Base-by-base conservation (phyloP, 768 basidiomycete genomes). In the Austroboletus eburneus region DNA sequence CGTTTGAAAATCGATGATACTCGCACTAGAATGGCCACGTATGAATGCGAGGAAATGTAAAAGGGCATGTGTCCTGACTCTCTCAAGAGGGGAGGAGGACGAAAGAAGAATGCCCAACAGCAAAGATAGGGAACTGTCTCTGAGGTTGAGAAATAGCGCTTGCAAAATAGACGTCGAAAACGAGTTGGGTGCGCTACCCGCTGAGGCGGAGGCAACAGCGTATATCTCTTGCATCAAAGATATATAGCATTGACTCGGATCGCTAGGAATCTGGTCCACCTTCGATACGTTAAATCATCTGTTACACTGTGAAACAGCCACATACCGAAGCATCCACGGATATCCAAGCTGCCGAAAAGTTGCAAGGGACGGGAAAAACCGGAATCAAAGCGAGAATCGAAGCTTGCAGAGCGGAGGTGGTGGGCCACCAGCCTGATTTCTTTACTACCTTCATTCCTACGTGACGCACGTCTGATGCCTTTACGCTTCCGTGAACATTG, bases 1-100 rank as follows among this genome's bases (percentile, higher is more conserved):
- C 0, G 80, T 83, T 63, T 93, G 87, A 65, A 94, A 90, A 63
- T 95, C 92, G 4, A 84, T 64, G 13, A 74, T 70, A 30, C 74
- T 71, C 34, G 73, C 67, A 38, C 76, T 69, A 2, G 71, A 58
- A 63, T 91, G 83, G 0, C 93, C 90, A 39, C 81, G 75, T 12
- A 98, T 64, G 65, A 94, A 94, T 1, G 91, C 89, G 3, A 77
- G 72, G 17, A 83, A 81, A 60, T 97, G 92, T 5, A 76, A 69
- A 9, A 97, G 69, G 0, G 91, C 83, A 2, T 81, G 72, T 3
- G 75, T 66, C 46, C 67, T 74, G 49, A 72, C 73, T 39, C 67
- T 54, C 18, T 65, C 58, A 9, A 59, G 51, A 13, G 57, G 43
- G 9, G 60, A 51, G 9, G 57, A 57, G 1, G 61, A 56, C 3